A percentile compares a stretch with the other conserved stretches of the same genome.
phyloP scores from a whole-genome alignment of 2,329 filamentous ascomycete genomes.

The Pezicula carpinea region DNA sequence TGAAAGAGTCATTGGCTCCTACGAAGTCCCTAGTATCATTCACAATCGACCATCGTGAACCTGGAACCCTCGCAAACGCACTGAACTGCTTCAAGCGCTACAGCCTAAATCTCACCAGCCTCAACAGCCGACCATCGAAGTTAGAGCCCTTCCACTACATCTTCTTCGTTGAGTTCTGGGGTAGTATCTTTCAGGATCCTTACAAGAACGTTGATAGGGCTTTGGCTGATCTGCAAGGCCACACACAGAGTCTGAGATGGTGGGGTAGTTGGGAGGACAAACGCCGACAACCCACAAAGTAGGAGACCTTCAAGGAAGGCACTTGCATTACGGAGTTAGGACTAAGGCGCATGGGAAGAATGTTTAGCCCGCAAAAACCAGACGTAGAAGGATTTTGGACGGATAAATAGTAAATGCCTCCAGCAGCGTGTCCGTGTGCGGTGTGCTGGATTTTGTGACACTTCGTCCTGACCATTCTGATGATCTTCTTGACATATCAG shows the following conservation, averaged over 20 bases:
- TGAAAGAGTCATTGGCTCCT: conserved; percentile 6
- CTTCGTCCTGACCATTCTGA: no score
- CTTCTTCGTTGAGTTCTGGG: conserved; percentile 89
- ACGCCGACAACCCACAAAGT: not conserved
- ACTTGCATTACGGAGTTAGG: no score
- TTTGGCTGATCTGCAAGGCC: conserved; percentile 50
- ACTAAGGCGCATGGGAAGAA: no score
- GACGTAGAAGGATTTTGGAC: no score
- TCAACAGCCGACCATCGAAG: conserved; percentile 79
- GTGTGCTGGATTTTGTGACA: no score
- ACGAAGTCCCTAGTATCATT: conserved; percentile 78
- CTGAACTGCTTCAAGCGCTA: conserved; percentile 72
- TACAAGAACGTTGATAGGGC: conserved; percentile 56
- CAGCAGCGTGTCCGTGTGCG: no score
- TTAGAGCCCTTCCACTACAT: conserved; percentile 80
- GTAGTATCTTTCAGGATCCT: conserved; percentile 48
- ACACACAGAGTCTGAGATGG: conserved; percentile 63
- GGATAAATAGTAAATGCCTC: no score
- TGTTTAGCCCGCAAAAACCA: no score
- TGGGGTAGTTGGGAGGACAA: conserved; percentile 59
- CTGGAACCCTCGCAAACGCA: conserved; percentile 79
- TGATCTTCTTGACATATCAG: no score
- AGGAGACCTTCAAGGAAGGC: no score
- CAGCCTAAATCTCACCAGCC: conserved; percentile 80
- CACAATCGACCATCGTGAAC: conserved; percentile 69